Base-by-base conservation (phyloP, 495 filamentous ascomycete genomes). In the Hypoxylon perforatum region DNA sequence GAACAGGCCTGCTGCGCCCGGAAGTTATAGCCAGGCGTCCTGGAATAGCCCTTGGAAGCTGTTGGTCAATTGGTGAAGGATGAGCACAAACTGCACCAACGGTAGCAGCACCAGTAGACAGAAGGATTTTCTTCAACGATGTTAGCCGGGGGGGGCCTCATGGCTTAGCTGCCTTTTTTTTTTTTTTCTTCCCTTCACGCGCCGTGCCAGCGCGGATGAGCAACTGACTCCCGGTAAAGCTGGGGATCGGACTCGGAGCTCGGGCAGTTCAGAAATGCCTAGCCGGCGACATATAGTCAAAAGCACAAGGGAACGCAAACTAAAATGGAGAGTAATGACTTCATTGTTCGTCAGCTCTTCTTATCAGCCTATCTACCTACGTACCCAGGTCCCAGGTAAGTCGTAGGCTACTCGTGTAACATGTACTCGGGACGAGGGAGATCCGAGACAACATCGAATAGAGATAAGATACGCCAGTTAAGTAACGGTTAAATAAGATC, bases 381-480 rank as follows among this genome's bases (percentile, higher is more conserved):
- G n/a, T n/a, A n/a, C n/a, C n/a, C n/a, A n/a, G n/a, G n/a, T n/a
- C n/a, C n/a, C n/a, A n/a, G n/a, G n/a, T n/a, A n/a, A n/a, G n/a
- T 25, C 5, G 7, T 8, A 17, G 36, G 4, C 36, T 12, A 11
- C 9, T 17, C n/a, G 15, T 41, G 12, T 11, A n/a, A n/a, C 38
- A 41, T 41, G 17, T 15, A 28, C 1, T 12, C 47, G 38, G 57
- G 14, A 44, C 44, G 36, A 39, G 57, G 19, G 57, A n/a, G 22
- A 44, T 51, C 57, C 47, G 57, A 60, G 57, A 60, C 46, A 60
- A 33, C 11, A 38, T 44, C 47, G 57, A 36, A 51, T 51, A 21
- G 46, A 30, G 30, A 38, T 51, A 14, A 51, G 17, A n/a, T 41
- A 41, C 30, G 30, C 15, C 38, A 44, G 21, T 22, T 46, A 21